Evolutionary conservation across 306 rosid genomes (phyloP), one percentile per base, ranked within the genome.

Genomic region (Cicer cuneatum): DNA sequence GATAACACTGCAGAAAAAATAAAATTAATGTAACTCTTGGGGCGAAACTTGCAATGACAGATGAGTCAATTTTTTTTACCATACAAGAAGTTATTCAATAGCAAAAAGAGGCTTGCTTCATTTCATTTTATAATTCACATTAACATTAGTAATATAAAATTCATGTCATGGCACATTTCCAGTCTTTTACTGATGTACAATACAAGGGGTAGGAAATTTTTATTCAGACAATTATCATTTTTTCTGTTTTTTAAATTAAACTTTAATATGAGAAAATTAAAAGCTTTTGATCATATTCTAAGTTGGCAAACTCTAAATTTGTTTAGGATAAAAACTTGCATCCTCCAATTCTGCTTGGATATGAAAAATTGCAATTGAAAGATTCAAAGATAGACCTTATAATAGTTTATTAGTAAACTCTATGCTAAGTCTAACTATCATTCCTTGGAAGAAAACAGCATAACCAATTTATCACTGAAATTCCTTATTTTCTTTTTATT

Each of bases 321-420:
- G 64, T 58, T 58, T 58, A 24, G 41, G 65, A 6, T 6, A 58
- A 58, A 58, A 29, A 16, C 42, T 58, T 12, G 41, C 41, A 33
- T 58, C 65, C 15, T 58, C 65, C 65, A 33, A 60, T 60, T 60
- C 18, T 60, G 45, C 66, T 35, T 35, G n/a, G 41, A 33, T 57
- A 57, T 57, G 8, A 39, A 57, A 57, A 57, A 5, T 24, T 57
- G 39, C n/a, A 51, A 56, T 56, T 56, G 62, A 56, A 56, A 19
- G 38, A 54, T 54, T 54, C 60, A 54, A 54, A 54, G 61, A 18
- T 56, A 66, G 18, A 19, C 71, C 56, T 38, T 12, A 74, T 16
- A 48, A 39, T 37, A 74, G 71, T 74, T 47, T 37, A 35, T 74
- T 63, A 49, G 7, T 8, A 47, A 74, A 75, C 69, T 63, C 45